Evolutionary conservation across 306 rosid species (phyloP), one percentile per base, ranked within the genome.

Genomic region (Cicer yamashitae): DNA sequence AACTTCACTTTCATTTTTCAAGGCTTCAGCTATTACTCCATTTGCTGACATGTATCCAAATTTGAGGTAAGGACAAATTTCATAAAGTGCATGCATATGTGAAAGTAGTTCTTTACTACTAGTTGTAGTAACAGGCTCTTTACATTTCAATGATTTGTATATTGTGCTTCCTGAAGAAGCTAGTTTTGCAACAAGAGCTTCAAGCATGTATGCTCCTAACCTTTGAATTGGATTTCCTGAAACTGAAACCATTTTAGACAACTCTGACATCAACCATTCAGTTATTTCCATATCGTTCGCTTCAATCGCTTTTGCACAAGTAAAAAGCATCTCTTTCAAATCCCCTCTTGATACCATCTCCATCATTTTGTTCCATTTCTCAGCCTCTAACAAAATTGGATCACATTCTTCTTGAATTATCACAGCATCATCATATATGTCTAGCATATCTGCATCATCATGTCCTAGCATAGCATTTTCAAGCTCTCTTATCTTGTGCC

Each of bases 11-110:
- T 94, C 97, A 11, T 81, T 88, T 81, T 85, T 91, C 58, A 87
- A 63, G 8, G 93, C 93, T 78, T 94, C 97, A 41, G 96, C 98
- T 70, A 94, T 94, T 41, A 91, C 94, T 51, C 98, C 98, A 80
- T 91, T 91, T 44, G 97, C 98, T 18, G 98, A 90, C 88, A 94
- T 81, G 67, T 90, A 91, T 0, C 98, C 96, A 57, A 94, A 91
- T 74, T 94, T 94, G 83, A 94, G 86, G 78, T 84, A 91, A 46
- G 98, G 98, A 57, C 91, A 87, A 59, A 91, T 65, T 80, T 91
- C 98, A 70, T 87, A 94, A 40, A 94, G 93, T 25, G 81, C 43
- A 57, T 90, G 91, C 98, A 94, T 94, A 73, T 90, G 84, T 7
- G 98, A 87, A 40, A 91, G 89, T 46, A 91, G 85, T 71, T 91